These are phyloP conservation scores for Bertia moriformis DNA, from an alignment of 2,329 filamentous ascomycete species.

Conservation along the genomic window DNA sequence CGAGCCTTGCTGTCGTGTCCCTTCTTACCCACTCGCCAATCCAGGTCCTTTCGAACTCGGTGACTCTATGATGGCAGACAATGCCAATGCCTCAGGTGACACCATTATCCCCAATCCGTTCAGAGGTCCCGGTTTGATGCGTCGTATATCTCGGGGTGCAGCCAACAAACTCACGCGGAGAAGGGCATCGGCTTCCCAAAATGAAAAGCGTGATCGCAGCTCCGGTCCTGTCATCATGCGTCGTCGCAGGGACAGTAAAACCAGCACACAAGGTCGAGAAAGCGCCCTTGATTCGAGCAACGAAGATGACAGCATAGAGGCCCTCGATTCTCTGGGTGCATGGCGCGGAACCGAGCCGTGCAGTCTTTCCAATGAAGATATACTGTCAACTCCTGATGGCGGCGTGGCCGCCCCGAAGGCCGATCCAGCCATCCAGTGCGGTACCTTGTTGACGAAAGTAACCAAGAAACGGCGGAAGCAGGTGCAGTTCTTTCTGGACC, in stretches of 20 bases:
- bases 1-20: background rate
- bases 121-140: background rate
- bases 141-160: background rate
- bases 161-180: conserved; percentile 1
- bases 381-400: background rate
- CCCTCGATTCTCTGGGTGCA: conserved; percentile 23
- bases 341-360: background rate
- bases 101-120: background rate
- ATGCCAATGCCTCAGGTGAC: background rate
- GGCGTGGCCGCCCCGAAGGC: conserved; percentile 24
- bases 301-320: conserved; percentile 40
- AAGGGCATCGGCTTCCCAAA: background rate
- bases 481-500: conserved; percentile 60
- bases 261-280: conserved; percentile 38
- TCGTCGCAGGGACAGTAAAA: conserved; percentile 78
- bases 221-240: conserved; percentile 79
- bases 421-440: conserved; percentile 66
- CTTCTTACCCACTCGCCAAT: background rate
- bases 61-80: conserved; percentile 1
- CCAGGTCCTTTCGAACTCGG: background rate
- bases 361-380: background rate
- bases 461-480: conserved; percentile 69
- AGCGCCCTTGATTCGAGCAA: conserved; percentile 30
- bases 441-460: conserved; percentile 66
- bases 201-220: conserved; percentile 65